These are phyloP conservation scores for Gossypium sturtianum DNA, from an alignment of 345 rosid species.

Conservation along the genomic window DNA sequence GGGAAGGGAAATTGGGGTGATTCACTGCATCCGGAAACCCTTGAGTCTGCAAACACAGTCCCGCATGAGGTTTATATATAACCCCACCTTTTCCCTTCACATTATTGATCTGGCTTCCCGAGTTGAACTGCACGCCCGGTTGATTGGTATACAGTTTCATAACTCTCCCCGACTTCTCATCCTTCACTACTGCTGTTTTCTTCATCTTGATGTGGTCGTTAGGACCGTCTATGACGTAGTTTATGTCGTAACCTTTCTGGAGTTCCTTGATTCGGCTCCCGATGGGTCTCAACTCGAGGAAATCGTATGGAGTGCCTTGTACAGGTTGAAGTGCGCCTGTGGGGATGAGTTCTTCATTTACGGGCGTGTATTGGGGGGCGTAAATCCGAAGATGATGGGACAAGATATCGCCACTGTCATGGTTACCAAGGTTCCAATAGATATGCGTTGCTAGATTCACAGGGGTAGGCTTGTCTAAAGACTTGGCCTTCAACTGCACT, in stretches of 20 bases:
- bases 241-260: conserved; percentile 70
- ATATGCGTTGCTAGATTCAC: conserved; percentile 74
- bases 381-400: conserved; percentile 51
- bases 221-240: conserved; percentile 45
- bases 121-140: conserved; percentile 72
- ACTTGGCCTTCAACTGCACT: conserved; percentile 52
- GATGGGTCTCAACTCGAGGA: conserved; percentile 39
- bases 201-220: conserved; percentile 26
- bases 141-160: conserved; percentile 70
- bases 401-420: conserved; percentile 59
- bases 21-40: conserved; percentile 85
- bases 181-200: conserved; percentile 52
- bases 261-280: conserved; percentile 43
- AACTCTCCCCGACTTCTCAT: conserved; percentile 52
- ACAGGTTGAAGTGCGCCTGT: conserved; percentile 44
- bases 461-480: conserved; percentile 53
- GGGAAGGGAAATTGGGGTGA: conserved; percentile 68
- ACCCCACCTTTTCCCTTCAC: conserved; percentile 49
- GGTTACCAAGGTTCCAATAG: conserved; percentile 80
- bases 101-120: conserved; percentile 40
- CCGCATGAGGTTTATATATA: conserved; percentile 49
- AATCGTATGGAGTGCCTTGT: conserved; percentile 60
- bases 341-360: conserved; percentile 66
- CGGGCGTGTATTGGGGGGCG: conserved; percentile 52
- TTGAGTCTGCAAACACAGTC: conserved; percentile 67